Evolutionary conservation across 495 filamentous ascomycete genomes (phyloP), one percentile per base, ranked within the genome.

Genomic region (Cryomyces minteri): DNA sequence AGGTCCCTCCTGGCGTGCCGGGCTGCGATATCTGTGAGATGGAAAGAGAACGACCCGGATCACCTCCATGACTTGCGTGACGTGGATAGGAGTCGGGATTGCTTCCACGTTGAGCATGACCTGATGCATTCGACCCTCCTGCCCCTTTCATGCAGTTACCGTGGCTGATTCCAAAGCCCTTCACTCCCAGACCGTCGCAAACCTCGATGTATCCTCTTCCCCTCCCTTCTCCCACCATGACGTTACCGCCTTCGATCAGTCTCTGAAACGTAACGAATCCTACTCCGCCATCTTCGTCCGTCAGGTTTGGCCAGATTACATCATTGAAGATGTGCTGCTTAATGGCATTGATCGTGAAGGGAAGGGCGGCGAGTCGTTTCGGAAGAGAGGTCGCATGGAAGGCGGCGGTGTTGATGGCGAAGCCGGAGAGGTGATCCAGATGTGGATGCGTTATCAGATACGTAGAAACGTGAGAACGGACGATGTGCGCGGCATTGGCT

Each of bases 301-400:
- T 90, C 32, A 98, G 66, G 52, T 98, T 98, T 0, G 90, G 90
- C 92, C 92, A 98, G 43, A 98, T 92, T 39, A 95, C 61, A 56
- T 94, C 87, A 63, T 98, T 98, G 67, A 96, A 98, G 46, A 98
- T 81, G 60, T 98, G 87, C 7, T 69, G 74, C 56, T 94, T 94
- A 58, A 98, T 76, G 4, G 88, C 87, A 10, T 79, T 67, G 39
- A 98, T 84, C 32, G 87, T 88, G 12, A 74, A 78, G 0, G 88
- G 86, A 3, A 95, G 63, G 6, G 81, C 90, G 5, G 87, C 85
- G 7, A 98, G 63, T 18, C 78, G 69, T 58, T 95, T 98, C 5
- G 84, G 82, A 10, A 73, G 73, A 39, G 67, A 68, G 32, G 77
- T 80, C n/a, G 71, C 75, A 50, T 77, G 73, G 25, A 92, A 72